Evolutionary conservation across 1,139 yeast species (phyloP).

Genomic region (Yamadazyma spencermartinsiae): DNA sequence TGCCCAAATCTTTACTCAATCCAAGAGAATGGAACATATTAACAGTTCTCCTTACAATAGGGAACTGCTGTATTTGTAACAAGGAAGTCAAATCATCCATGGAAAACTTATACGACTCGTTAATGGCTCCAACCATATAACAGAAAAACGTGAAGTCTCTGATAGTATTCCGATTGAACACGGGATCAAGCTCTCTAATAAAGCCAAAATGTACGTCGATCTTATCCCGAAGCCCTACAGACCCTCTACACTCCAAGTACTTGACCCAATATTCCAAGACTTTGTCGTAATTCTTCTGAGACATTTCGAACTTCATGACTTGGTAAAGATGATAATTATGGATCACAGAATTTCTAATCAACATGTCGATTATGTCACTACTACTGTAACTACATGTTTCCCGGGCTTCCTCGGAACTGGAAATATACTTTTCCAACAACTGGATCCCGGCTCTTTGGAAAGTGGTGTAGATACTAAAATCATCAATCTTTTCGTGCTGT

Average conservation of each 20-base stretch:
- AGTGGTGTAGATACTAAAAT: slow-evolving; percentile 22
- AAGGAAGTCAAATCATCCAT: slow-evolving; percentile 29
- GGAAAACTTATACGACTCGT: slow-evolving; percentile 24
- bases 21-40: not conserved
- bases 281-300: slow-evolving; percentile 20
- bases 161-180: slow-evolving; percentile 9
- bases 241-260: slow-evolving; percentile 28
- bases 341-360: slow-evolving; percentile 30
- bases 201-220: not conserved
- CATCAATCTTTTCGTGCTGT: slow-evolving; percentile 30
- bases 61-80: slow-evolving; percentile 29
- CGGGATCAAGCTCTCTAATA: slow-evolving; percentile 2
- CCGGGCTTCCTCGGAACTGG: slow-evolving; percentile 15
- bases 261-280: slow-evolving; percentile 37
- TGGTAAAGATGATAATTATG: slow-evolving; percentile 34
- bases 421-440: slow-evolving; percentile 24
- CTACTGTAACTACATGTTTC: slow-evolving; percentile 17
- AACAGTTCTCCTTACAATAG: slow-evolving; percentile 11
- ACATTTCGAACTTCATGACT: slow-evolving; percentile 22
- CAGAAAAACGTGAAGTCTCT: slow-evolving; percentile 35
- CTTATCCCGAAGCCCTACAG: slow-evolving; percentile 3
- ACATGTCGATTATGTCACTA: slow-evolving; percentile 28
- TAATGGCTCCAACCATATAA: slow-evolving; percentile 32
- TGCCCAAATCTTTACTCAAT: not conserved
- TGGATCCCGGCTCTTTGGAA: slow-evolving; percentile 30